A percentile compares a stretch with the other conserved stretches of the same genome.
These are phyloP conservation scores for Aureobasidium mangrovei DNA, from an alignment of 2,329 filamentous ascomycete species.

Conservation along the genomic window DNA sequence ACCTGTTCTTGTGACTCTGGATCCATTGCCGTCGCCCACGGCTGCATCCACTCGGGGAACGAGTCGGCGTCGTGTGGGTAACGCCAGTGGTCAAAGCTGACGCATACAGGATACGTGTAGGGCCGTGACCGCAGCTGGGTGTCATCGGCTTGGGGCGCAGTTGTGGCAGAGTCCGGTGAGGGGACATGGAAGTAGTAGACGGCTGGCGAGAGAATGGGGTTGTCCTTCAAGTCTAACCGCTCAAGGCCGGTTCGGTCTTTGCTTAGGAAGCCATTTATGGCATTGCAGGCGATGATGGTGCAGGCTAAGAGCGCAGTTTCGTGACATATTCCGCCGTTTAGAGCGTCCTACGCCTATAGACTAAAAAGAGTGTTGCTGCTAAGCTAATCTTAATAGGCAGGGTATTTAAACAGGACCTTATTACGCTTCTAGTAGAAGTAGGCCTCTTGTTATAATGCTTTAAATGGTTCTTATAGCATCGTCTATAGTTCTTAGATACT, in stretches of 20 bases:
- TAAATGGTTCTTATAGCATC: too few species aligned
- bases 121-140: too few species aligned
- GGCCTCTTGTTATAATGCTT: too few species aligned
- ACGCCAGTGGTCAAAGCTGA: conserved; percentile 13
- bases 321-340: too few species aligned
- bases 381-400: too few species aligned
- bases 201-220: conserved; percentile 1
- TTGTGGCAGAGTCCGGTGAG: conserved; percentile 2
- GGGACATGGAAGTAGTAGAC: conserved; percentile 15
- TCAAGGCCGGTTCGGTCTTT: conserved; percentile 1
- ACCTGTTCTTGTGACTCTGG: neutral
- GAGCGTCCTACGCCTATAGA: too few species aligned
- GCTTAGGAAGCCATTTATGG: conserved; percentile 15
- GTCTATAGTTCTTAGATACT: too few species aligned
- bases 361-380: too few species aligned
- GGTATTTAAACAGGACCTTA: too few species aligned
- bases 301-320: conserved; percentile 11
- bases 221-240: neutral
- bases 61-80: conserved; percentile 14
- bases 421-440: too few species aligned
- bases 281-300: conserved; percentile 16
- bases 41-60: conserved; percentile 12
- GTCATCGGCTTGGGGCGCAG: too few species aligned
- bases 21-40: neutral
- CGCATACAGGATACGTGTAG: conserved; percentile 16